These are phyloP conservation scores for Oryza rufipogon DNA, from an alignment of 176 grass and related monocot species.

Conservation along the genomic window DNA sequence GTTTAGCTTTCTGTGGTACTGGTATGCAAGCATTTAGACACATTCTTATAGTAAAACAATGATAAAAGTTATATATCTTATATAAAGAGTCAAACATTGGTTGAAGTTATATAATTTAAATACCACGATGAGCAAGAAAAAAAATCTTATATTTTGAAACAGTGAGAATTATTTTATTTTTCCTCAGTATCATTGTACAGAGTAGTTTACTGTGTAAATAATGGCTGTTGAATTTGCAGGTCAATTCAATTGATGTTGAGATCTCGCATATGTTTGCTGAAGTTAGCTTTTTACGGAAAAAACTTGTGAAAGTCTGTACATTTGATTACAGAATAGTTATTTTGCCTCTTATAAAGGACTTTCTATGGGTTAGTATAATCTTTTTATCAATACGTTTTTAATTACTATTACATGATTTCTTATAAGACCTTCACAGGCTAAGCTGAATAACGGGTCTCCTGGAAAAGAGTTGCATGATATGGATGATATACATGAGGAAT, in stretches of 20 bases:
- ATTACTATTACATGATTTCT: background rate
- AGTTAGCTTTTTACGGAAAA: slow-evolving; percentile 12
- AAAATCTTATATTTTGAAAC: too few species aligned
- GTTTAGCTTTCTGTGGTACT: background rate
- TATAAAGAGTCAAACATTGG: too few species aligned
- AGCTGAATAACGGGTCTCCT: slow-evolving; percentile 8
- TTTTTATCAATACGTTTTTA: background rate
- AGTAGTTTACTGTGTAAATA: too few species aligned
- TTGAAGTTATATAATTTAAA: too few species aligned
- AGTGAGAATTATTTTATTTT: too few species aligned
- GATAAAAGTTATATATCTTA: too few species aligned
- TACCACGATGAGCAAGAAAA: too few species aligned
- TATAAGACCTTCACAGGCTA: slow-evolving; percentile 3
- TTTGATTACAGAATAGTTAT: slow-evolving; percentile 21
- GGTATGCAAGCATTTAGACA: too few species aligned
- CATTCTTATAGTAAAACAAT: too few species aligned
- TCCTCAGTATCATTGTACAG: too few species aligned
- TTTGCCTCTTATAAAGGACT: slow-evolving; percentile 25
- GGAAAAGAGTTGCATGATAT: background rate
- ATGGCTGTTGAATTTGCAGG: background rate
- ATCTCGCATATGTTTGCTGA: slow-evolving; percentile 1
- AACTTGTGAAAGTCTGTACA: background rate
- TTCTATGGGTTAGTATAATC: slow-evolving; percentile 22
- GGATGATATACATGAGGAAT: slow-evolving; percentile 3
- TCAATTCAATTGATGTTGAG: background rate